Base-by-base conservation (phyloP, 2,329 filamentous ascomycete genomes). In the Lecanosticta acicola region DNA sequence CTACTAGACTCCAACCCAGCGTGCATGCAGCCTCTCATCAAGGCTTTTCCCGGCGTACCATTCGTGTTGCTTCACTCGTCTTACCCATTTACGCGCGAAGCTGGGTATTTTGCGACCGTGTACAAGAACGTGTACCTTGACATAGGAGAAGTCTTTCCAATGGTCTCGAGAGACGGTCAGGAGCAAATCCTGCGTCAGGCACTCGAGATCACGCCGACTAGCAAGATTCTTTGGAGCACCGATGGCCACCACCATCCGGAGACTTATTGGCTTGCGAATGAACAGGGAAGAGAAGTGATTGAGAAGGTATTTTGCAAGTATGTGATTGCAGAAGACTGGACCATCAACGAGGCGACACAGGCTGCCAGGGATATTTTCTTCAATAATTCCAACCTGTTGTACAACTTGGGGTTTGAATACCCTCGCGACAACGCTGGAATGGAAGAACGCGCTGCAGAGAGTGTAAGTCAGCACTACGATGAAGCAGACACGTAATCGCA, bases 71-170 rank as follows among this genome's bases (percentile, higher is more conserved):
- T 94, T 2, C 87, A 94, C 61, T 82, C 87, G 0, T 79, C 85
- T 2, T 94, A 94, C 62, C 88, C 88, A 0, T 93, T 85, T 59
- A 87, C 83, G 0, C 77, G 82, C 32, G 85, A 93, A 66, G 79
- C 84, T 0, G 86, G 84, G 0, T 94, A 91, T 61, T 73, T 94
- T 16, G 85, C 87, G 0, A 79, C 78, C 0, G 80, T 85, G 17
- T 93, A 89, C 61, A 72, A 78, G 18, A 91, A 94, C 59, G 85
- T 86, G 1, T 93, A 88, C 60, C 78, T 87, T 10, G 88, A 94
- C 59, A 79, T 94, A 43, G 87, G 88, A 1, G 84, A 89, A 59
- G 83, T 93, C 0, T 94, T 93, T 49, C 87, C 87, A 0, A 83
- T 82, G 66, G 66, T 93, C 32, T 90, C 83, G 52, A 77, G 83